phyloP scores from a whole-genome alignment of 208 protist genomes.

The Leishmania braziliensis region DNA sequence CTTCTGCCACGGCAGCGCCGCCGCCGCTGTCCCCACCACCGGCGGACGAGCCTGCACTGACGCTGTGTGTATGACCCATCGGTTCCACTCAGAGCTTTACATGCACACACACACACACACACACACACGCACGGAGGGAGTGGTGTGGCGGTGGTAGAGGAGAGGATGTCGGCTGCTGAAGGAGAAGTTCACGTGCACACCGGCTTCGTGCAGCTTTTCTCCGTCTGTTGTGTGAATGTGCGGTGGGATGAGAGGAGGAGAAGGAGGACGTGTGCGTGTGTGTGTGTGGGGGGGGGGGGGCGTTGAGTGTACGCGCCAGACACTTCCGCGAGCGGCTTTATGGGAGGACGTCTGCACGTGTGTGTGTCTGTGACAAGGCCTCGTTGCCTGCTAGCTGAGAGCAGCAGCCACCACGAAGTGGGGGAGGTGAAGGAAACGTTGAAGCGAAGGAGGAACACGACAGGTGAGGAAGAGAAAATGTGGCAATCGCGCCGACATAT shows the following conservation, averaged over 20 bases:
- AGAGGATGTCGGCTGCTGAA: not conserved
- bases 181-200: not conserved
- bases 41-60: not conserved
- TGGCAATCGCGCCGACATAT: not conserved
- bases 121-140: conserved; percentile 2
- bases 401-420: no score
- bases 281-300: no score
- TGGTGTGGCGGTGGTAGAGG: not conserved
- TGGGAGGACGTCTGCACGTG: no score
- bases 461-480: not conserved
- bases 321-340: no score
- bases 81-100: not conserved
- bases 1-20: not conserved
- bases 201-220: not conserved
- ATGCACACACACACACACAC: conserved; percentile 1
- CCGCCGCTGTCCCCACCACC: not conserved
- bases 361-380: no score
- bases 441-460: no score
- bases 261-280: not conserved
- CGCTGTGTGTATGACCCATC: conserved; percentile 21
- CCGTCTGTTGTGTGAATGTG: no score
- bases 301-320: no score
- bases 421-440: no score
- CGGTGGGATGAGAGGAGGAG: not conserved
- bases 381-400: no score